Evolutionary conservation across 768 basidiomycete species (phyloP).

Genomic region (Zangia roseola): DNA sequence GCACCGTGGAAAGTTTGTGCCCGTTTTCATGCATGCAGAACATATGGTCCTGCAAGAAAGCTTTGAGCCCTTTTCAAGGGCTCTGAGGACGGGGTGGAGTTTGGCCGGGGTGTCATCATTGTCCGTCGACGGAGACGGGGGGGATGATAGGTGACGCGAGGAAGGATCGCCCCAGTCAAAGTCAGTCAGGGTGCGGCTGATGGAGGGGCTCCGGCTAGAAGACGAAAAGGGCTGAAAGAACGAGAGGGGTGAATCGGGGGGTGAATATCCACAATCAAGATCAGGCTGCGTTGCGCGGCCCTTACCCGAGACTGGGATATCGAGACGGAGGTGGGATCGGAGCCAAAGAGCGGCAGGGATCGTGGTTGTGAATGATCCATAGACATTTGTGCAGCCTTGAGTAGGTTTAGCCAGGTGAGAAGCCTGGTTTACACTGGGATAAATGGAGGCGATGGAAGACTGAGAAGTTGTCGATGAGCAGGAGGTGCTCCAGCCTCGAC

Average conservation of each 20-base stretch:
- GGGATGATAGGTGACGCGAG: slow-evolving; percentile 7
- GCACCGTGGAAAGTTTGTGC: slow-evolving; percentile 61
- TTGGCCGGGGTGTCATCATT: slow-evolving; percentile 1
- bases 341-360: slow-evolving; percentile 33
- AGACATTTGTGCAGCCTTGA: slow-evolving; percentile 26
- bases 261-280: slow-evolving; percentile 17
- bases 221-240: slow-evolving; percentile 13
- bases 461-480: slow-evolving; percentile 23
- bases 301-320: slow-evolving; percentile 15
- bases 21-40: slow-evolving; percentile 51
- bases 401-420: slow-evolving; percentile 23
- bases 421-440: slow-evolving; percentile 19
- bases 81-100: slow-evolving; percentile 47
- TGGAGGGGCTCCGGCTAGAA: slow-evolving; percentile 35
- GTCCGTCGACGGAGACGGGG: slow-evolving; percentile 21
- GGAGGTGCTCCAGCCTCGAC: slow-evolving; percentile 21
- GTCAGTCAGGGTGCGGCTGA: slow-evolving; percentile 40
- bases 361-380: slow-evolving; percentile 43
- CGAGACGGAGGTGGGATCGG: slow-evolving; percentile 15
- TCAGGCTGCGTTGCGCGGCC: slow-evolving; percentile 2
- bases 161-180: slow-evolving; percentile 11
- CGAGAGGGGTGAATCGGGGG: slow-evolving; percentile 30
- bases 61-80: slow-evolving; percentile 51
- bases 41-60: slow-evolving; percentile 45
- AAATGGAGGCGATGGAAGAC: slow-evolving; percentile 25